Percentiles rank a stretch among this genome's conserved stretches.
phyloP scores from a whole-genome alignment of 441 rosid genomes.

The Mallotus repandus region DNA sequence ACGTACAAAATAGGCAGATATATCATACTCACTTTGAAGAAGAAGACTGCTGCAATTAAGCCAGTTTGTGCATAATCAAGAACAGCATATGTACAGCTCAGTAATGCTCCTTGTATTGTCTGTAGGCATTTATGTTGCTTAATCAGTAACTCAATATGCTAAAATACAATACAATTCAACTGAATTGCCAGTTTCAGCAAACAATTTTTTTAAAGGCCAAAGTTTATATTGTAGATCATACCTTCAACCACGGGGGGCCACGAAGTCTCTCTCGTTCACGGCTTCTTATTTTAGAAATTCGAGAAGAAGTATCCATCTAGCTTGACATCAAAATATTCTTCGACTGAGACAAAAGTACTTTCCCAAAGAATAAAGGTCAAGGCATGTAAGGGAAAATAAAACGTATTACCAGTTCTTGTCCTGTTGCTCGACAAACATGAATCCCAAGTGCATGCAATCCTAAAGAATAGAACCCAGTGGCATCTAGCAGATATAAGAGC shows the following conservation, averaged over 20 bases:
- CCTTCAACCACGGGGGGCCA: constrained; percentile 98
- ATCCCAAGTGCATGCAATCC: constrained; percentile 91
- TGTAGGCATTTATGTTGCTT: constrained; percentile 27
- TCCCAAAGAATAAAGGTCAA: not conserved
- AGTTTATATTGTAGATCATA: constrained; percentile 28
- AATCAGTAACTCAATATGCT: constrained; percentile 9
- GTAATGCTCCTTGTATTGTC: constrained; percentile 84
- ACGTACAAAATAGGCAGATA: not conserved
- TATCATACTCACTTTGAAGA: constrained; percentile 73
- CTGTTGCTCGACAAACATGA: constrained; percentile 99
- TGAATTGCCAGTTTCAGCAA: constrained; percentile 9
- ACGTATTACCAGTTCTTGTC: constrained; percentile 89
- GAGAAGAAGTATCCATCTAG: constrained; percentile 96
- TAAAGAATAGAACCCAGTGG: constrained; percentile 91
- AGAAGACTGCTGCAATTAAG: constrained; percentile 90
- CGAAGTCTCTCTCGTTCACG: constrained; percentile 92
- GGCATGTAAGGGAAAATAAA: not conserved
- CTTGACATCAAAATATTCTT: constrained; percentile 47
- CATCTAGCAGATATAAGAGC: constrained; percentile 89
- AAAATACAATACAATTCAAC: not conserved
- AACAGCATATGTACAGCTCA: constrained; percentile 68
- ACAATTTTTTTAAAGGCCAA: not conserved
- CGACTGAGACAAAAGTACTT: constrained; percentile 13
- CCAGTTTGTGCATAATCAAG: constrained; percentile 99
- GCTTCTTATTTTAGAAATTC: constrained; percentile 89